A percentile compares a stretch with the other conserved stretches of the same genome.
These are phyloP conservation scores for Agrostemma githago DNA, from an alignment of 148 eudicot species.

Conservation along the genomic window DNA sequence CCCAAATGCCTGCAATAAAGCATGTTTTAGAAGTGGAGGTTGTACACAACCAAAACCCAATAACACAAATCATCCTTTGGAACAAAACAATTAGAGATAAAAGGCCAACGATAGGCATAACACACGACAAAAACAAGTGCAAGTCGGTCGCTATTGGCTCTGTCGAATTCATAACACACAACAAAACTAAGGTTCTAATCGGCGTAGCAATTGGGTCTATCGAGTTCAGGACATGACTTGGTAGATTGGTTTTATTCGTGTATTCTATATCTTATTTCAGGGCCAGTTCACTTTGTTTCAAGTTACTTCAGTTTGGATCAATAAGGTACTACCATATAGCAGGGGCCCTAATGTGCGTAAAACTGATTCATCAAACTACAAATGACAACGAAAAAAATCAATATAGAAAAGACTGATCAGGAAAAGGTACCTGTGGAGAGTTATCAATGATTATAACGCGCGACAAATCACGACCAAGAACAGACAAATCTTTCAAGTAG, in stretches of 20 bases:
- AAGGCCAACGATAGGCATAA: neutral
- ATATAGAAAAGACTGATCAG: neutral
- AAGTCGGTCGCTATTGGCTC: neutral
- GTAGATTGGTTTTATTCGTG: neutral
- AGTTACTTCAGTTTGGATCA: neutral
- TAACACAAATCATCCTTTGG: neutral
- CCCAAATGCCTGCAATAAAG: conserved; percentile 71
- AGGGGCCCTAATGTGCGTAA: neutral
- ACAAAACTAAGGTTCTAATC: neutral
- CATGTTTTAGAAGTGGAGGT: neutral
- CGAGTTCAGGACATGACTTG: neutral
- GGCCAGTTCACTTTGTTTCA: neutral
- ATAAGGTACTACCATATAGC: neutral
- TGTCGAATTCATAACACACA: too few relatives aligned
- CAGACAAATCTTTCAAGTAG: conserved; percentile 84
- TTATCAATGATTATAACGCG: conserved; percentile 81
- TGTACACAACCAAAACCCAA: neutral
- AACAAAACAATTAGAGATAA: too few relatives aligned
- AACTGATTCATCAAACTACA: neutral
- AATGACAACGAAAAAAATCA: neutral
- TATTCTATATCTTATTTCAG: conserved; percentile 6
- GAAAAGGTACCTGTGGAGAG: conserved; percentile 81
- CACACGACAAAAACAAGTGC: neutral
- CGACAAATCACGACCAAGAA: conserved; percentile 96
- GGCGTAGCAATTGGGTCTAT: neutral